Base-by-base conservation (phyloP, 192 early-diverging fungal species). In the Entophlyctis luteolus region DNA sequence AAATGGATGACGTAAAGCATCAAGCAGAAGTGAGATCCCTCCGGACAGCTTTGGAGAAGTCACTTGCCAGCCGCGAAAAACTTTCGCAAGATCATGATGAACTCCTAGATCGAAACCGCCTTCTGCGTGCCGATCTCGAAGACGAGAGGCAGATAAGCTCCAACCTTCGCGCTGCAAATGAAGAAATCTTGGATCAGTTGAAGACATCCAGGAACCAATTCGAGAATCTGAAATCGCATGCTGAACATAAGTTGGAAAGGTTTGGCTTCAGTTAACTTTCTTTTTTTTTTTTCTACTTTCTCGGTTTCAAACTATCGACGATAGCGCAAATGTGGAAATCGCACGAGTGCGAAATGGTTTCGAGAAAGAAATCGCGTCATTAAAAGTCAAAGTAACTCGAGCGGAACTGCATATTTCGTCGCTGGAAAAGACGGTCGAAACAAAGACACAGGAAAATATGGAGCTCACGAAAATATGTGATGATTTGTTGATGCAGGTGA, bases 391-490 rank as follows among this genome's bases (percentile, higher is more conserved):
- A 37, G 5, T 75, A 4, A 25, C 45, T 12, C 62, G 73, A 36
- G 36, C 50, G 5, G 80, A 81, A 39, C 23, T 71, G 5, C 71
- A 77, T 29, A 49, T 70, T 4, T 33, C 49, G 48, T 66, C 65
- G 16, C 33, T 79, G 8, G 70, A 74, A 35, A 18, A 47, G 22
- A 62, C 53, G 3, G 35, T 81, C 3, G 55, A 74, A 45, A 57
- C 32, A n/a, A 81, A 81, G 60, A 66, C 48, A 8, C 32, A 38
- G 60, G 80, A 79, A 48, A 77, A 75, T 54, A 22, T 48, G 18
- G 73, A 79, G 60, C 47, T 81, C 35, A 65, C 69, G 27, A 60
- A 68, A 36, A 77, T 81, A 32, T 79, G 77, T 59, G 80, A 81
- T 62, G 67, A 47, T 20, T 52, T 81, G 8, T 66, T 73, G 42